These are phyloP conservation scores for Taphrina communis DNA, from an alignment of 1,139 yeast genomes.

Conservation along the genomic window DNA sequence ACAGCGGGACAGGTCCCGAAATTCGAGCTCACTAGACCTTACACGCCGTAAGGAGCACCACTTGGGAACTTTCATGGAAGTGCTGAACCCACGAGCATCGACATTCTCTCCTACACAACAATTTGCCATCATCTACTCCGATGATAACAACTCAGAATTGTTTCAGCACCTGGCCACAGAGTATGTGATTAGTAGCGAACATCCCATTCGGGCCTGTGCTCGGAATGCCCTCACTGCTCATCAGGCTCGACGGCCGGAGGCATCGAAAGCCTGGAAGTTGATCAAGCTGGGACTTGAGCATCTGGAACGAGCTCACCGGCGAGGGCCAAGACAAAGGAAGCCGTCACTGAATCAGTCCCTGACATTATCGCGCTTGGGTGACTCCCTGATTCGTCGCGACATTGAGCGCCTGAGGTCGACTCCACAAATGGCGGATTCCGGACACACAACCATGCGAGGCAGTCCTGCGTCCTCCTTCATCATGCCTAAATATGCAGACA, in stretches of 20 bases:
- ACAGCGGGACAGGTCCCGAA: background rate
- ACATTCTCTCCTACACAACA: conserved; percentile 27
- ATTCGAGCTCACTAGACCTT: background rate
- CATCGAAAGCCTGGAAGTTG: conserved; percentile 74
- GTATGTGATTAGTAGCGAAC: conserved; percentile 52
- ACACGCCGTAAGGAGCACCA: background rate
- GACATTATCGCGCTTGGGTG: conserved; percentile 11
- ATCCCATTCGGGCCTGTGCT: conserved; percentile 58
- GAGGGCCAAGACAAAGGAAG: conserved; percentile 4
- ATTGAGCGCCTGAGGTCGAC: conserved; percentile 29
- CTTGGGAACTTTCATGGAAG: conserved; percentile 51
- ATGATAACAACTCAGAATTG: conserved; percentile 10
- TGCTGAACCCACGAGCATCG: conserved; percentile 47
- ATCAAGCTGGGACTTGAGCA: conserved; percentile 48
- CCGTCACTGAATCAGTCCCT: conserved; percentile 14
- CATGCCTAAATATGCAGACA: conserved; percentile 32
- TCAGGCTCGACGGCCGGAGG: conserved; percentile 60
- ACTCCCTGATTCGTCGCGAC: conserved; percentile 26
- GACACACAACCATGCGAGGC: conserved; percentile 27
- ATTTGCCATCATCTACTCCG: conserved; percentile 22
- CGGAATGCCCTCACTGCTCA: conserved; percentile 67
- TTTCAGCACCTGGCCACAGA: conserved; percentile 41
- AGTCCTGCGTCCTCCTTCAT: conserved; percentile 36
- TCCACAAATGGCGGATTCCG: conserved; percentile 20
- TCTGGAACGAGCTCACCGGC: conserved; percentile 12